These are phyloP conservation scores for Sabuloglossum arenarium DNA, from an alignment of 495 filamentous ascomycete species.

Conservation along the genomic window DNA sequence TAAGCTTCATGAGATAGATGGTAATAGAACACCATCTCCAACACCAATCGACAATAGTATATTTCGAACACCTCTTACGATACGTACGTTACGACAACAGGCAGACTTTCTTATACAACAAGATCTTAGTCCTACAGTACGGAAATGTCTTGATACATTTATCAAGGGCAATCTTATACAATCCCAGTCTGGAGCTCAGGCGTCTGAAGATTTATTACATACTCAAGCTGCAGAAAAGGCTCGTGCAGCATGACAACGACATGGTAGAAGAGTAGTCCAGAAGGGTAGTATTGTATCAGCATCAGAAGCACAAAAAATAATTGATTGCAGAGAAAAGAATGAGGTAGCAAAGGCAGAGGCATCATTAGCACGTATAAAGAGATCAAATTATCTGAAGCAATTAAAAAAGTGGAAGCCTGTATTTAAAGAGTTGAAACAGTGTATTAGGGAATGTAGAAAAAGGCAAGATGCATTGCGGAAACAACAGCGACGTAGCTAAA, in stretches of 20 bases:
- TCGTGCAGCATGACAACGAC: not conserved
- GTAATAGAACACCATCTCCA: not conserved
- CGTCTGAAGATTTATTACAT: not conserved
- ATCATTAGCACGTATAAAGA: too few species aligned
- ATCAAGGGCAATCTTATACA: not conserved
- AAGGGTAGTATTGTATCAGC: not conserved
- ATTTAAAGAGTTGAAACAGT: too few species aligned
- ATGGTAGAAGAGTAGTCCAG: not conserved
- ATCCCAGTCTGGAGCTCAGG: not conserved
- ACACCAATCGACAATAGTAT: not conserved
- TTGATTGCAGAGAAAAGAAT: not conserved
- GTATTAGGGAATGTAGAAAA: too few species aligned
- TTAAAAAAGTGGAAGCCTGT: too few species aligned
- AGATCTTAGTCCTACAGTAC: not conserved
- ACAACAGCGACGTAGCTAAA: too few species aligned
- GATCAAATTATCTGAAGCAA: too few species aligned
- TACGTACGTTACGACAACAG: not conserved
- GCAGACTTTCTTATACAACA: not conserved
- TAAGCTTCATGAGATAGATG: not conserved
- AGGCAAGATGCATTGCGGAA: too few species aligned
- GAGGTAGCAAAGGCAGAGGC: not conserved
- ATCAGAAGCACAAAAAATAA: not conserved
- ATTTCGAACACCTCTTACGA: not conserved
- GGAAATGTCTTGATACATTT: not conserved
- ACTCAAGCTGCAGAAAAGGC: not conserved